These are phyloP conservation scores for Kokia cookei DNA, from an alignment of 441 rosid species.

Conservation along the genomic window DNA sequence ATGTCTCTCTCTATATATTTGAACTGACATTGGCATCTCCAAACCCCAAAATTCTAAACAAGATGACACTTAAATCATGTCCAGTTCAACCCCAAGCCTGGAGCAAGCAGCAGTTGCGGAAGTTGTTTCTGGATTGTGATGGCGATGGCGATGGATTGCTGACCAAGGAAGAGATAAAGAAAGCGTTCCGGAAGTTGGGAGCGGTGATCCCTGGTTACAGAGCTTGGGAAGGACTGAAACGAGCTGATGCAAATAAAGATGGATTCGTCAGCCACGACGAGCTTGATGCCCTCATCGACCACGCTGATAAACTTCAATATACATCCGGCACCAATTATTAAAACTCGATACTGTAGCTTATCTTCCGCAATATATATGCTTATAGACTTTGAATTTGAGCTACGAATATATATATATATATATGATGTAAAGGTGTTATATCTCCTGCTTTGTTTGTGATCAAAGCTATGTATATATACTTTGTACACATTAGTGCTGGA, in stretches of 20 bases:
- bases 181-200: not conserved
- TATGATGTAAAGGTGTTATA: not conserved
- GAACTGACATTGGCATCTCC: not conserved
- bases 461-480: not conserved
- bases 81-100: not conserved
- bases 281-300: not conserved
- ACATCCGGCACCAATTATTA: not conserved
- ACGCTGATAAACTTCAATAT: conserved; percentile 1
- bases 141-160: not conserved
- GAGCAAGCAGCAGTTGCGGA: not conserved
- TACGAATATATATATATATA: not conserved
- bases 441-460: not conserved
- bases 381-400: not conserved
- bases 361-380: not conserved
- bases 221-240: not conserved
- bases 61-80: not conserved
- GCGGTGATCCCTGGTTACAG: conserved; percentile 2
- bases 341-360: not conserved
- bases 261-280: not conserved
- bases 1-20: not conserved
- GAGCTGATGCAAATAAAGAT: not conserved
- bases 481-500: too few species aligned
- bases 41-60: not conserved
- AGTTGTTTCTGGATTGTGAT: not conserved
- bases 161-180: not conserved